Percentiles rank a stretch among this genome's conserved stretches.
Conservation (phyloP, 345 rosid genomes). For the Rhodomyrtus tomentosa region DNA sequence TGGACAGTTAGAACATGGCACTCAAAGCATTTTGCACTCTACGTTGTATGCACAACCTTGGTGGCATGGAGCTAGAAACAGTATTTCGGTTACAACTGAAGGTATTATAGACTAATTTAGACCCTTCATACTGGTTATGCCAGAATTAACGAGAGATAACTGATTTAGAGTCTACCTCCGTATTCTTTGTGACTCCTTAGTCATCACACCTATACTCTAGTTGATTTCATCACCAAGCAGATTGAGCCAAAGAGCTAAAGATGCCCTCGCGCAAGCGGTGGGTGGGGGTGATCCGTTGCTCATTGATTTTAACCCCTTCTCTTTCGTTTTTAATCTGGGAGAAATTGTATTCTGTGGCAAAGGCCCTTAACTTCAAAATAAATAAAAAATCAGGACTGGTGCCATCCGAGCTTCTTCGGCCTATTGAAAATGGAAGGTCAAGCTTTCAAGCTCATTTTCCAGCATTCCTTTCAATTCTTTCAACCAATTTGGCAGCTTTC, state of each 20-base stretch:
- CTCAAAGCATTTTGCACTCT: conserved; percentile 17
- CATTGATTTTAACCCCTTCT: neutral
- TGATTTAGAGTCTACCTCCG: neutral
- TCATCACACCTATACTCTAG: neutral
- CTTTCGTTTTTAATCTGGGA: neutral
- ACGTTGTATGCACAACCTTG: conserved; percentile 26
- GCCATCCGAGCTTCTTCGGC: neutral
- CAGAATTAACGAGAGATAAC: neutral
- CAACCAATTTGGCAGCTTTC: neutral
- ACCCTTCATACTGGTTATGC: conserved; percentile 15
- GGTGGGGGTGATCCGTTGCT: neutral
- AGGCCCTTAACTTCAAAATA: no score
- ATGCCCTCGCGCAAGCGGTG: neutral
- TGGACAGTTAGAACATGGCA: conserved; percentile 14
- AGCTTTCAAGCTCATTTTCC: neutral
- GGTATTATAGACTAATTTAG: conserved; percentile 4
- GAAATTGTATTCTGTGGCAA: neutral
- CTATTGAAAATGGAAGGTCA: neutral
- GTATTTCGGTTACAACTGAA: conserved; percentile 12
- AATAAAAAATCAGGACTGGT: neutral
- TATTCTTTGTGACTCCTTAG: neutral
- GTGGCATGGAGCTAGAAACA: conserved; percentile 26
- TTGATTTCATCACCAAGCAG: neutral
- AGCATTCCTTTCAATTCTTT: neutral
- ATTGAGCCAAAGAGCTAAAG: neutral